These are phyloP conservation scores for Tuber melanosporum DNA, from an alignment of 495 filamentous ascomycete genomes.

Conservation along the genomic window DNA sequence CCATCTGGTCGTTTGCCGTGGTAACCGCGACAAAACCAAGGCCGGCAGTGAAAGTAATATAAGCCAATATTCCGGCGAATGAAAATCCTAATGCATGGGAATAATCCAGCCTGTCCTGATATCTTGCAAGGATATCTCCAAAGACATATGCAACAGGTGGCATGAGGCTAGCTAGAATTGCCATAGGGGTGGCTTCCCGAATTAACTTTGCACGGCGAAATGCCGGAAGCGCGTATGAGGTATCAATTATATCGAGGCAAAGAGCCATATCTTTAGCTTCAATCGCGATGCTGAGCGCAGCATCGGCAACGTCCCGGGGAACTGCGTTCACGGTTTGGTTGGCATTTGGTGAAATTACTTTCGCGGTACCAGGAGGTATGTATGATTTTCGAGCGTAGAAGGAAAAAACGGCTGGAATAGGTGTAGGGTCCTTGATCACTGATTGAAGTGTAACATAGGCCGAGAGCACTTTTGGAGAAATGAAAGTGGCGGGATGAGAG, in stretches of 20 bases:
- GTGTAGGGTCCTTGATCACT: constrained; percentile 61
- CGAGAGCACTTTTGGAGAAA: constrained; percentile 62
- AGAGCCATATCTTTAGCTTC: constrained; percentile 64
- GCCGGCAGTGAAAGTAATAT: constrained; percentile 67
- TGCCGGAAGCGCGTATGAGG: constrained; percentile 65
- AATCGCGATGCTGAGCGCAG: constrained; percentile 71
- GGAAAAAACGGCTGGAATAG: constrained; percentile 69
- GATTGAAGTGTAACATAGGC: constrained; percentile 66
- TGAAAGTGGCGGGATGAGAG: constrained; percentile 70
- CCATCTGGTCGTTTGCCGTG: constrained; percentile 89
- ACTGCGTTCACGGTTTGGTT: constrained; percentile 64
- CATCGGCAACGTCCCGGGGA: constrained; percentile 56
- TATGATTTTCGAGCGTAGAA: constrained; percentile 76
- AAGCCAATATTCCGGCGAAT: constrained; percentile 70
- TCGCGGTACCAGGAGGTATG: constrained; percentile 55
- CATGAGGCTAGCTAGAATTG: constrained; percentile 46
- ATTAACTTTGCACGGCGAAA: constrained; percentile 62
- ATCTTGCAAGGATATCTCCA: constrained; percentile 54
- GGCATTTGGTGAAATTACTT: constrained; percentile 58
- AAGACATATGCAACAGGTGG: constrained; percentile 54
- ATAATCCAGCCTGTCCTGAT: constrained; percentile 66
- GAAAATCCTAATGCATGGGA: constrained; percentile 62
- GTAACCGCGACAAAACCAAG: constrained; percentile 77
- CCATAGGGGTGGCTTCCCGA: constrained; percentile 38
- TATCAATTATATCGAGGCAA: constrained; percentile 72